Conservation (phyloP, 2,329 filamentous ascomycete genomes). For the Colletotrichum spinosum region DNA sequence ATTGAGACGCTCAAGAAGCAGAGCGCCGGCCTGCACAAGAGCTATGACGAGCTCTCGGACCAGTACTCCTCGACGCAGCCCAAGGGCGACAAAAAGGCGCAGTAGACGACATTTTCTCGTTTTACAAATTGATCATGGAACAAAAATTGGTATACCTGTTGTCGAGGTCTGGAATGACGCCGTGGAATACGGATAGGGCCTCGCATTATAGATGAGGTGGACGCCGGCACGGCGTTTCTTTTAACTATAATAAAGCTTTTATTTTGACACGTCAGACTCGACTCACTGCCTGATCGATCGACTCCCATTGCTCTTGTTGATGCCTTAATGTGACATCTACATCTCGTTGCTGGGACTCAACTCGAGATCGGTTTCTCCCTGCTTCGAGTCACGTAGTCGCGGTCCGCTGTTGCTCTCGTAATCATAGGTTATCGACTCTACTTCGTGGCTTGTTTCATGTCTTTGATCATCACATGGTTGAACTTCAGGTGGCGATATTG, state of each 20-base stretch:
- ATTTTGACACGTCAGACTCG: not conserved
- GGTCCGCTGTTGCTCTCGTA: too few species aligned
- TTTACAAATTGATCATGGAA: not conserved
- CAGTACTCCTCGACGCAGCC: conserved; percentile 74
- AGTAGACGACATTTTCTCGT: conserved; percentile 48
- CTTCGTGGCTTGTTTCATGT: too few species aligned
- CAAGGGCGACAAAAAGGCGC: conserved; percentile 69
- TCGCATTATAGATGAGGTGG: not conserved
- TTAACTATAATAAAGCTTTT: conserved; percentile 22
- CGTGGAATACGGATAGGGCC: too few species aligned
- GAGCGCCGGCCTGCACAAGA: conserved; percentile 81
- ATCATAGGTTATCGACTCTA: too few species aligned
- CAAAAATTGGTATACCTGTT: conserved; percentile 6
- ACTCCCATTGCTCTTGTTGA: too few species aligned
- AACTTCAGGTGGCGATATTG: too few species aligned
- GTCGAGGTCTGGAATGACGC: not conserved
- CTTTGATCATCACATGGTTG: too few species aligned
- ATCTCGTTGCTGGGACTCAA: too few species aligned
- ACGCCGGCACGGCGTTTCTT: conserved; percentile 24
- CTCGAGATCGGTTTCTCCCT: too few species aligned
- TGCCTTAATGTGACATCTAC: too few species aligned
- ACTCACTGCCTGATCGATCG: too few species aligned
- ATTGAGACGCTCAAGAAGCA: conserved; percentile 94
- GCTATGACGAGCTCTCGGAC: conserved; percentile 89
- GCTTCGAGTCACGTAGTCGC: too few species aligned